Percentiles rank a stretch among this genome's conserved stretches.
These are phyloP conservation scores for Curvularia sp. DNA, from an alignment of 2,329 filamentous ascomycete genomes.

Conservation along the genomic window DNA sequence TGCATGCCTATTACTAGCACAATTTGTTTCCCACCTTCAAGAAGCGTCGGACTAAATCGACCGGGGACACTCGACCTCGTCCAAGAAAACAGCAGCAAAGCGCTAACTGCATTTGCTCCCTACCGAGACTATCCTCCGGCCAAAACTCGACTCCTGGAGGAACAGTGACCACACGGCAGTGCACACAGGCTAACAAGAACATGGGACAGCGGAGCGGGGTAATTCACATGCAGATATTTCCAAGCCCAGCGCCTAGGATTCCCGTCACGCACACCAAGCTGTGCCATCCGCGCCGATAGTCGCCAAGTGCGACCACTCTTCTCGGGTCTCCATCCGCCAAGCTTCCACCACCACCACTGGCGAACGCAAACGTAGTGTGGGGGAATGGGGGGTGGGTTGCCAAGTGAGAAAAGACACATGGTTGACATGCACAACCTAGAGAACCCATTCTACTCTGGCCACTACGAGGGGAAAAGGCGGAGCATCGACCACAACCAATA, in stretches of 20 bases:
- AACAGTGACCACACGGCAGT: not conserved
- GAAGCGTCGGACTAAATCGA: not conserved
- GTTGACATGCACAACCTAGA: slow-evolving; percentile 44
- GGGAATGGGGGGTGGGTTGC: not conserved
- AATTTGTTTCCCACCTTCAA: not conserved
- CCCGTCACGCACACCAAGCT: not conserved
- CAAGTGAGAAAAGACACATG: slow-evolving; percentile 35
- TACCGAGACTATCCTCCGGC: not conserved
- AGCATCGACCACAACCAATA: slow-evolving; percentile 57
- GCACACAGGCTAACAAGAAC: not conserved
- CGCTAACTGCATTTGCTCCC: not conserved
- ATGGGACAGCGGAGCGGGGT: slow-evolving; percentile 17
- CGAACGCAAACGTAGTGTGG: slow-evolving; percentile 1
- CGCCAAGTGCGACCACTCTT: slow-evolving; percentile 26
- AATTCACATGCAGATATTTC: not conserved
- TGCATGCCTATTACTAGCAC: not conserved
- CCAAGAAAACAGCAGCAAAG: not conserved
- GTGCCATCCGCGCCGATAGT: slow-evolving; percentile 5
- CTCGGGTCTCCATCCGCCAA: slow-evolving; percentile 25
- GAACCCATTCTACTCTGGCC: slow-evolving; percentile 47
- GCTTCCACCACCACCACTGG: slow-evolving; percentile 13
- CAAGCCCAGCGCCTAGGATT: slow-evolving; percentile 19
- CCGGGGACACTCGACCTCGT: not conserved
- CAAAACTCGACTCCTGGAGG: not conserved
- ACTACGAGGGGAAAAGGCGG: slow-evolving; percentile 47